phyloP scores from a whole-genome alignment of 495 filamentous ascomycete genomes.

The Bathelium albidoporum region DNA sequence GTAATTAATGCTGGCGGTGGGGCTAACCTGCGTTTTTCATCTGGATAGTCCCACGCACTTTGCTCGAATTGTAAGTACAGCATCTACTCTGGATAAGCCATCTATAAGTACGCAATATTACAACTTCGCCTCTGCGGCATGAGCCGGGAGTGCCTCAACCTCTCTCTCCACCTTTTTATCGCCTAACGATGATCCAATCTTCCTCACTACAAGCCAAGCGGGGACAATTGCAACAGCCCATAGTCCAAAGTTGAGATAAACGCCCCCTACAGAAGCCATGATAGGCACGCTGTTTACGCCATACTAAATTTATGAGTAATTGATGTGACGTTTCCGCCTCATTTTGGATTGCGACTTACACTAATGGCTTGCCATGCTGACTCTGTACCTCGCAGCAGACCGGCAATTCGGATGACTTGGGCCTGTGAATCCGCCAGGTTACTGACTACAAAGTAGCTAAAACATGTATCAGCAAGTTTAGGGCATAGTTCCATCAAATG shows the following conservation, averaged over 20 bases:
- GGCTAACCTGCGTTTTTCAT: too few relatives aligned
- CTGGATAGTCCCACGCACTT: too few relatives aligned
- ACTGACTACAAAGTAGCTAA: constrained; percentile 51
- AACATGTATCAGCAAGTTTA: constrained; percentile 7
- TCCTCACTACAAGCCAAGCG: constrained; percentile 47
- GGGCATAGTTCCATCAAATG: neutral
- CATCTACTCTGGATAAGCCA: too few relatives aligned
- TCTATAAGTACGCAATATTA: too few relatives aligned
- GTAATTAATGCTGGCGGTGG: too few relatives aligned
- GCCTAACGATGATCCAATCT: constrained; percentile 35
- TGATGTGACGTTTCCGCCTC: constrained; percentile 2
- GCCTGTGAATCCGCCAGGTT: constrained; percentile 46
- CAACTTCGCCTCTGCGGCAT: too few relatives aligned
- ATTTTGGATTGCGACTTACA: constrained; percentile 19
- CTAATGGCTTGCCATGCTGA: constrained; percentile 53
- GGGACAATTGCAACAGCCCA: constrained; percentile 48
- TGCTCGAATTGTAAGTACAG: too few relatives aligned
- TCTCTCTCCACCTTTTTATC: neutral
- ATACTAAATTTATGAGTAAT: constrained; percentile 30
- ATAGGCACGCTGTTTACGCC: constrained; percentile 45
- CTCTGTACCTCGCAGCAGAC: constrained; percentile 50
- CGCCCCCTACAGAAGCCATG: constrained; percentile 48
- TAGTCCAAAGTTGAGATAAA: constrained; percentile 54
- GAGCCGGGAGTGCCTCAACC: neutral
- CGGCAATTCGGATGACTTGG: constrained; percentile 51